A percentile compares a stretch with the other conserved stretches of the same genome.
Conservation (phyloP, 78 protist genomes). For the Dictyostelium purpureum region DNA sequence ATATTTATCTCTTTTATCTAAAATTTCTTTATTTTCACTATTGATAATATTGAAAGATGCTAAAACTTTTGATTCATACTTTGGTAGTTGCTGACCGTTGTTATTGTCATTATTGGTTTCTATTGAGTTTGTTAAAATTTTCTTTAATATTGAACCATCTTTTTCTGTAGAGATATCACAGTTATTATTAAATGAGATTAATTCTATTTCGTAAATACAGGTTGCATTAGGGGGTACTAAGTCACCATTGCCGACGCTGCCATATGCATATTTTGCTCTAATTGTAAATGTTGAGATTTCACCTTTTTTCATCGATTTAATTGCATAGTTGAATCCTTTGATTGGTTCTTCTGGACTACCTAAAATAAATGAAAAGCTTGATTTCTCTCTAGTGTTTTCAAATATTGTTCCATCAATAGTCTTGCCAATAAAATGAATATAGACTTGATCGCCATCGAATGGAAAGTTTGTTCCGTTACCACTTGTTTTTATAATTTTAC, state of each 20-base stretch:
- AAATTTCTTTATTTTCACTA: neutral
- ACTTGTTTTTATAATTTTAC: neutral
- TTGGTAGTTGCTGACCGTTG: neutral
- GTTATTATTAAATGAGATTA: neutral
- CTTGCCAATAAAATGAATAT: neutral
- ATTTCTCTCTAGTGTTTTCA: constrained; percentile 3
- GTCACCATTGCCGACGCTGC: neutral
- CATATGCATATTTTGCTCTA: constrained; percentile 16
- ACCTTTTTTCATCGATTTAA: constrained; percentile 15
- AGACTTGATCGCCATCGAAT: neutral
- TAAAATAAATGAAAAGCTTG: neutral
- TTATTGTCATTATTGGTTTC: neutral
- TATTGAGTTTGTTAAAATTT: neutral
- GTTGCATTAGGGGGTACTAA: constrained; percentile 15
- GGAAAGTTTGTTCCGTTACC: neutral
- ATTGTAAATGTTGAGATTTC: constrained; percentile 6
- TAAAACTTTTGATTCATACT: constrained; percentile 10
- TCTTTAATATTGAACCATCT: neutral
- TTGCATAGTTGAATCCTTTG: neutral
- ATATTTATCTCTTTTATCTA: neutral
- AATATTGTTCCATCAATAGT: neutral
- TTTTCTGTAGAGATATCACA: neutral
- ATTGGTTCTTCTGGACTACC: neutral
- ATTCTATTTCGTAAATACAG: constrained; percentile 16
- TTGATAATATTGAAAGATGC: neutral